Conservation (phyloP, 2,329 filamentous ascomycete species). For the Cytospora piceicola region DNA sequence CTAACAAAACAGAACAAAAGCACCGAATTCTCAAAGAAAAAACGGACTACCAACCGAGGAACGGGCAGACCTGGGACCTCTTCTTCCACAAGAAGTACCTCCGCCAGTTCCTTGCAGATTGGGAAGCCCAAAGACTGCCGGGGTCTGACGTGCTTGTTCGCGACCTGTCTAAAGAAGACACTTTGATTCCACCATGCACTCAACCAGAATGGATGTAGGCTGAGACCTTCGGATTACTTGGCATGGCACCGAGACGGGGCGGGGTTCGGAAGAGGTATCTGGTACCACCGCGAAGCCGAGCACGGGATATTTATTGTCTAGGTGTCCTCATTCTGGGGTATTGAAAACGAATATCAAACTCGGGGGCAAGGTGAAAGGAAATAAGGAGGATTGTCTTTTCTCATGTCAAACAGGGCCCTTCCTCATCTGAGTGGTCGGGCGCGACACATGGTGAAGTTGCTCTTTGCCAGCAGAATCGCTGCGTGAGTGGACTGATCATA, state of each 20-base stretch:
- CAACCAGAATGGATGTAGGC: neutral
- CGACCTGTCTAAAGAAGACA: slow-evolving; percentile 13
- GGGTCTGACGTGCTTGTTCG: slow-evolving; percentile 12
- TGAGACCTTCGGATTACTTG: neutral
- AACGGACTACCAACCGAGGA: neutral
- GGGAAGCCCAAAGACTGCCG: neutral
- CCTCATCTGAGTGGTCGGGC: no score
- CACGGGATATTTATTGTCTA: no score
- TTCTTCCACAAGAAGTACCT: slow-evolving; percentile 12
- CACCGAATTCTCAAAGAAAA: neutral
- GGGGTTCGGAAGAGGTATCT: neutral
- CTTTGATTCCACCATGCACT: no score
- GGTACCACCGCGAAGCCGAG: neutral
- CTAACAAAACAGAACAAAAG: no score
- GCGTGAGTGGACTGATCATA: neutral
- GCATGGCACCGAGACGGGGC: neutral
- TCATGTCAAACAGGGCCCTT: neutral
- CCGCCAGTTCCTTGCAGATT: neutral
- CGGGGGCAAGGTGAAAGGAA: neutral
- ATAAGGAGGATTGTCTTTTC: neutral
- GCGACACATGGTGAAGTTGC: neutral
- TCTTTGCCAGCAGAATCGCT: neutral
- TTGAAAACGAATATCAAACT: neutral
- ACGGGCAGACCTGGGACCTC: slow-evolving; percentile 5
- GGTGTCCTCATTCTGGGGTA: no score